phyloP scores from a whole-genome alignment of 164 flowering plant species.

The Vitis riparia region DNA sequence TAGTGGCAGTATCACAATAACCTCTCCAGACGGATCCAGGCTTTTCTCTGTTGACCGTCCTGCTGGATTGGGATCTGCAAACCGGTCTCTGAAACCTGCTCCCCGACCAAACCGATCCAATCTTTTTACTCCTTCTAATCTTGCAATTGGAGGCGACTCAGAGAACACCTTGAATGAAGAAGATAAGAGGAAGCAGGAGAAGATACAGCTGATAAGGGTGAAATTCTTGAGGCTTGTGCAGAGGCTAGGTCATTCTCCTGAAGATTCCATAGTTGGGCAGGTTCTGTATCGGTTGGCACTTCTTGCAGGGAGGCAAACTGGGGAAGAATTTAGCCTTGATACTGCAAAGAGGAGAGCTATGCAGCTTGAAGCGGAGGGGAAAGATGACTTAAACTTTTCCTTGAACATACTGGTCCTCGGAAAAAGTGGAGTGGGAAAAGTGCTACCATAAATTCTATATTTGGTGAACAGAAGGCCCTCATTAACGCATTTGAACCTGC shows the following conservation, averaged over 20 bases:
- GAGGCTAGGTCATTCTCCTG: slow-evolving; percentile 74
- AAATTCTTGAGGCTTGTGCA: slow-evolving; percentile 84
- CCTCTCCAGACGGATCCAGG: slow-evolving; percentile 73
- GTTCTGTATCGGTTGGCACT: slow-evolving; percentile 80
- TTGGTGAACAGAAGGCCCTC: slow-evolving; percentile 66
- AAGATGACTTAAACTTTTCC: slow-evolving; percentile 65
- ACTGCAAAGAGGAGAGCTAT: slow-evolving; percentile 64
- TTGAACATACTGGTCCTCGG: slow-evolving; percentile 81
- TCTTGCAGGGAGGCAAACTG: slow-evolving; percentile 61
- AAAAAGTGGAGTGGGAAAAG: slow-evolving; percentile 96
- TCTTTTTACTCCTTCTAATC: slow-evolving; percentile 39
- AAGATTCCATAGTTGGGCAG: slow-evolving; percentile 77
- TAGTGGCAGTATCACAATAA: slow-evolving; percentile 52
- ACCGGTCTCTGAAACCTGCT: slow-evolving; percentile 57
- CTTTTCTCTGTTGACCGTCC: slow-evolving; percentile 91
- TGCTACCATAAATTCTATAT: slow-evolving; percentile 90
- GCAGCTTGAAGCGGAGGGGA: slow-evolving; percentile 63
- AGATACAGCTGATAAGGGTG: slow-evolving; percentile 70
- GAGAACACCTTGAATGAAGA: slow-evolving; percentile 68
- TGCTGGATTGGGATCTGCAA: slow-evolving; percentile 85
- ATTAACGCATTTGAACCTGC: slow-evolving; percentile 73
- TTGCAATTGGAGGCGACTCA: slow-evolving; percentile 33
- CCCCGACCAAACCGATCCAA: slow-evolving; percentile 50
- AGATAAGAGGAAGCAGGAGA: slow-evolving; percentile 73
- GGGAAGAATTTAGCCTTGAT: slow-evolving; percentile 60